phyloP scores from a whole-genome alignment of 345 rosid genomes.

The Limnanthes douglasii region DNA sequence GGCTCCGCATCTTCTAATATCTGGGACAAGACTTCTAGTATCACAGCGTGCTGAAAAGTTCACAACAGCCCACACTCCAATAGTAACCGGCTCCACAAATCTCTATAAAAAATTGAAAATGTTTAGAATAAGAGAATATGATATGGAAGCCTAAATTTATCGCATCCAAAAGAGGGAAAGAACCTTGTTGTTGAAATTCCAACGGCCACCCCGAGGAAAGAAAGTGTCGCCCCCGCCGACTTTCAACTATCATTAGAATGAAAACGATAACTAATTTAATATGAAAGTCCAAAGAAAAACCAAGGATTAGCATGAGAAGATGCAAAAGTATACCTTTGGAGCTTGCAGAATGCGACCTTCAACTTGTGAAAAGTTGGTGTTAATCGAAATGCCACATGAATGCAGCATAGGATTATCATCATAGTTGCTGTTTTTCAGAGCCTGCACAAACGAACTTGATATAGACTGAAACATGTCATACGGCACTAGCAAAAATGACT shows the following conservation, averaged over 20 bases:
- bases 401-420: conserved; percentile 63
- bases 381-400: conserved; percentile 62
- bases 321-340: conserved; percentile 39
- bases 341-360: conserved; percentile 76
- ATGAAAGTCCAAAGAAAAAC: background rate
- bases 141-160: background rate
- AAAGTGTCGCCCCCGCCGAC: conserved; percentile 72
- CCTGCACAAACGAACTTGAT: conserved; percentile 22
- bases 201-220: conserved; percentile 61
- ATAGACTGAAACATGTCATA: conserved; percentile 1
- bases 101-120: conserved; percentile 20
- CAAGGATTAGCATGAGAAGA: background rate
- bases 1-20: conserved; percentile 44
- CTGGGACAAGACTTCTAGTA: conserved; percentile 26
- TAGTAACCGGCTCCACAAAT: conserved; percentile 57
- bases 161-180: background rate
- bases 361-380: conserved; percentile 43
- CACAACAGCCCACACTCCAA: conserved; percentile 66
- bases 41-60: conserved; percentile 86
- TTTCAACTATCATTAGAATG: conserved; percentile 36
- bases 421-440: conserved; percentile 47
- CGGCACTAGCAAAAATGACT: background rate
- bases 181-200: conserved; percentile 96
- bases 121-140: background rate
- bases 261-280: background rate